These are phyloP conservation scores for Lolium rigidum DNA, from an alignment of 176 grass and related monocot genomes.

Conservation along the genomic window DNA sequence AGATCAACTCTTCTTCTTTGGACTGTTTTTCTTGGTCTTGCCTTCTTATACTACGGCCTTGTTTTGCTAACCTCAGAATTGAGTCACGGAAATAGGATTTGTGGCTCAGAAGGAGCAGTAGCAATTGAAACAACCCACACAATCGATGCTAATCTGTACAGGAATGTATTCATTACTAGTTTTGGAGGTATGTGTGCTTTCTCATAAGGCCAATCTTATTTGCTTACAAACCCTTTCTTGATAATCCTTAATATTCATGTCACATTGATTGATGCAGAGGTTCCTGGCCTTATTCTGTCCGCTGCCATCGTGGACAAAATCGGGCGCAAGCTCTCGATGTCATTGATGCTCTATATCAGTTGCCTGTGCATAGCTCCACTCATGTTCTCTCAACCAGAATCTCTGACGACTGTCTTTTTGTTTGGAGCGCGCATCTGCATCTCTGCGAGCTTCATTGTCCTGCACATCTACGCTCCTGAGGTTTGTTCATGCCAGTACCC, in stretches of 20 bases:
- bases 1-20: slow-evolving; percentile 82
- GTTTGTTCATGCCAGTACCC: slow-evolving; percentile 34
- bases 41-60: slow-evolving; percentile 93
- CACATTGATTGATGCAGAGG: slow-evolving; percentile 53
- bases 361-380: slow-evolving; percentile 87
- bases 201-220: slow-evolving; percentile 7
- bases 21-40: slow-evolving; percentile 82
- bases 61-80: slow-evolving; percentile 82
- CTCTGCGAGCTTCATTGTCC: slow-evolving; percentile 70
- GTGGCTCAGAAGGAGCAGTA: slow-evolving; percentile 46
- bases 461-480: slow-evolving; percentile 94
- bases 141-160: slow-evolving; percentile 70
- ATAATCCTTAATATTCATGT: slow-evolving; percentile 28
- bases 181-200: slow-evolving; percentile 68
- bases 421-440: slow-evolving; percentile 81
- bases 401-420: slow-evolving; percentile 62
- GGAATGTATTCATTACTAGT: slow-evolving; percentile 84
- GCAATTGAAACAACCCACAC: slow-evolving; percentile 27
- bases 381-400: slow-evolving; percentile 64
- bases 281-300: slow-evolving; percentile 82
- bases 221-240: background rate
- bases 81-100: slow-evolving; percentile 76
- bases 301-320: slow-evolving; percentile 89
- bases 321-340: slow-evolving; percentile 87
- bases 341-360: slow-evolving; percentile 64